phyloP scores from a whole-genome alignment of 2,329 filamentous ascomycete species.

The Stylonectria norvegica region DNA sequence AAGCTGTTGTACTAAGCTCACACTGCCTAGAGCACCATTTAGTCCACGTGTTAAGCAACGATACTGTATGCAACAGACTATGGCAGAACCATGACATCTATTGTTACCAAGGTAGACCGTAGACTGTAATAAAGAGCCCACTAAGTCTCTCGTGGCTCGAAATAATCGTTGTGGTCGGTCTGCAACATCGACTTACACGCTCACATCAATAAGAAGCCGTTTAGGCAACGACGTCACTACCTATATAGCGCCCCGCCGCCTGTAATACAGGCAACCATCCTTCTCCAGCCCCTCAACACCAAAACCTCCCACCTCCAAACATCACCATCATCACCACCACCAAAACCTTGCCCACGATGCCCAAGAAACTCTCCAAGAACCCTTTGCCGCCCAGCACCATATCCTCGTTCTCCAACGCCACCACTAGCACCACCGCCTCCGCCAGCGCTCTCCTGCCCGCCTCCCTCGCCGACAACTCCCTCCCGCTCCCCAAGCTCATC shows the following conservation, averaged over 20 bases:
- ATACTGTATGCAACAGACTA: too few species aligned
- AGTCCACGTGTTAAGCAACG: too few species aligned
- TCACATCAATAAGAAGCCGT: not conserved
- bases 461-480: conserved; percentile 48
- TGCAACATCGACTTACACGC: conserved; percentile 2
- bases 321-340: not conserved
- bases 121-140: too few species aligned
- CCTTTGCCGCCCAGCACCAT: conserved; percentile 16
- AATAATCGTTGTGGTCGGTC: too few species aligned
- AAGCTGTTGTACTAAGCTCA: too few species aligned
- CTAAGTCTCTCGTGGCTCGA: too few species aligned
- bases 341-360: conserved; percentile 21
- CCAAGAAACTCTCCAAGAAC: conserved; percentile 32
- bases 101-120: too few species aligned
- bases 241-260: not conserved
- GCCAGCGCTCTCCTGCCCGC: conserved; percentile 30
- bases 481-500: conserved; percentile 75
- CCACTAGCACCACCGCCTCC: conserved; percentile 31
- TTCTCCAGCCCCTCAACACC: not conserved
- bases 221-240: conserved; percentile 2
- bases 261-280: conserved; percentile 1
- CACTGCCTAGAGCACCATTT: too few species aligned
- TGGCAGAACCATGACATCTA: too few species aligned
- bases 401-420: conserved; percentile 18
- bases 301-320: not conserved